Percentiles rank a stretch among this genome's conserved stretches.
phyloP scores from a whole-genome alignment of 148 eudicot species.

The Euryodendron excelsum region DNA sequence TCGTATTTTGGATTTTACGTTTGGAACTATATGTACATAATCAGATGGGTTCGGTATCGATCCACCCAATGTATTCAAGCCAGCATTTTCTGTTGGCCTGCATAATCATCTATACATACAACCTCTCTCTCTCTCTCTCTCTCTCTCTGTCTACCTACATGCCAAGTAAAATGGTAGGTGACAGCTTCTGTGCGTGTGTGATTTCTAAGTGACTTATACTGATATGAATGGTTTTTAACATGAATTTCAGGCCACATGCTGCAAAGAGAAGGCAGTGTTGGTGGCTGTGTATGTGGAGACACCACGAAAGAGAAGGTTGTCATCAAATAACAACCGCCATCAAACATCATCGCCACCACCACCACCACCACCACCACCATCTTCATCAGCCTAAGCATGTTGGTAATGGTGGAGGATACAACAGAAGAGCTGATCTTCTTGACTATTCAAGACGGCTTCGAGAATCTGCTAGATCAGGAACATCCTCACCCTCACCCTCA shows the following conservation, averaged over 20 bases:
- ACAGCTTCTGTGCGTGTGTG: not conserved
- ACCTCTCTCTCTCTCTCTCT: not conserved
- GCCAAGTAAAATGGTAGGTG: constrained; percentile 23
- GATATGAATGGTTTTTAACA: not conserved
- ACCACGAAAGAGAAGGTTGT: constrained; percentile 20
- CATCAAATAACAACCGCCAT: constrained; percentile 19
- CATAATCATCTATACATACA: constrained; percentile 6
- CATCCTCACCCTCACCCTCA: not conserved
- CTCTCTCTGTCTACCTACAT: constrained; percentile 3
- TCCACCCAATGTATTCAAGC: constrained; percentile 15
- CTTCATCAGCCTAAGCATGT: constrained; percentile 15
- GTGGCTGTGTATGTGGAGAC: constrained; percentile 36
- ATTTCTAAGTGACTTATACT: not conserved
- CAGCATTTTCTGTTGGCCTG: constrained; percentile 17
- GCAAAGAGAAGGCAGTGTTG: constrained; percentile 26
- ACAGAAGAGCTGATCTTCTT: constrained; percentile 45
- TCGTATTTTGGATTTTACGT: constrained; percentile 7
- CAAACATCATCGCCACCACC: constrained; percentile 19
- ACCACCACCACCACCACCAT: constrained; percentile 11
- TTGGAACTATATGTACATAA: not conserved
- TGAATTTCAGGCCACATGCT: constrained; percentile 17
- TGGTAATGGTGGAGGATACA: constrained; percentile 15
- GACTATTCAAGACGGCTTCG: constrained; percentile 34
- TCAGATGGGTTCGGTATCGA: constrained; percentile 4
- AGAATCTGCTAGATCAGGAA: constrained; percentile 21